A percentile compares a stretch with the other conserved stretches of the same genome.
Evolutionary conservation across 2,329 filamentous ascomycete species (phyloP).

Genomic region (Pestalotiopsis sp.): DNA sequence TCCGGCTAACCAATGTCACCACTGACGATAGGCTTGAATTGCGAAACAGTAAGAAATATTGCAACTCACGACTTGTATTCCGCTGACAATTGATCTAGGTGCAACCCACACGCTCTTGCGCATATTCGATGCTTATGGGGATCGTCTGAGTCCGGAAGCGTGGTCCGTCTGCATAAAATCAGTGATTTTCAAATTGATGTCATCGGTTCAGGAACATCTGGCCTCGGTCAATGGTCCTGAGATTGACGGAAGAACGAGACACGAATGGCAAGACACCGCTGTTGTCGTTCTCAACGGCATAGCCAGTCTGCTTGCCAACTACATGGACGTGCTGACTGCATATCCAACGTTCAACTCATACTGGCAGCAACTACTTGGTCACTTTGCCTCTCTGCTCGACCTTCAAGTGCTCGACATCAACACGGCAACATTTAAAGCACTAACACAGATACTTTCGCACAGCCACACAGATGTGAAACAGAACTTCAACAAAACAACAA

Average conservation of each 20-base stretch:
- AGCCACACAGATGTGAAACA: conserved; percentile 43
- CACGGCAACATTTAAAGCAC: conserved; percentile 69
- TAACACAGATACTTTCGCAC: conserved; percentile 63
- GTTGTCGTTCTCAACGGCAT: conserved; percentile 74
- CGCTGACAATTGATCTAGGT: conserved; percentile 41
- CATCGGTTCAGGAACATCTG: conserved; percentile 65
- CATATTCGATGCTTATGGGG: conserved; percentile 90
- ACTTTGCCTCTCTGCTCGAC: conserved; percentile 66
- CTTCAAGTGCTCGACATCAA: conserved; percentile 70
- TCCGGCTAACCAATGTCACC: conserved; percentile 71
- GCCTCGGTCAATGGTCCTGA: conserved; percentile 36
- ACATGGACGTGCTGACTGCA: conserved; percentile 71
- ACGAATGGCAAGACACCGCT: conserved; percentile 74
- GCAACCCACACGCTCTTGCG: conserved; percentile 88
- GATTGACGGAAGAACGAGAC: conserved; percentile 43
- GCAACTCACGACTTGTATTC: conserved; percentile 19
- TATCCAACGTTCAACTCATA: conserved; percentile 69
- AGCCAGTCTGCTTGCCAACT: conserved; percentile 72
- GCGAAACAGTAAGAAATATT: conserved; percentile 63
- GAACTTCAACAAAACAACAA: conserved; percentile 50
- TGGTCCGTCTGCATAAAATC: conserved; percentile 84
- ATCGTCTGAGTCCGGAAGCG: conserved; percentile 73
- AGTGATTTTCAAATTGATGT: conserved; percentile 78
- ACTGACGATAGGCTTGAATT: conserved; percentile 74
- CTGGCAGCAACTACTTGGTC: conserved; percentile 74